phyloP scores from a whole-genome alignment of 306 rosid genomes.

The Abrus pulchellus region DNA sequence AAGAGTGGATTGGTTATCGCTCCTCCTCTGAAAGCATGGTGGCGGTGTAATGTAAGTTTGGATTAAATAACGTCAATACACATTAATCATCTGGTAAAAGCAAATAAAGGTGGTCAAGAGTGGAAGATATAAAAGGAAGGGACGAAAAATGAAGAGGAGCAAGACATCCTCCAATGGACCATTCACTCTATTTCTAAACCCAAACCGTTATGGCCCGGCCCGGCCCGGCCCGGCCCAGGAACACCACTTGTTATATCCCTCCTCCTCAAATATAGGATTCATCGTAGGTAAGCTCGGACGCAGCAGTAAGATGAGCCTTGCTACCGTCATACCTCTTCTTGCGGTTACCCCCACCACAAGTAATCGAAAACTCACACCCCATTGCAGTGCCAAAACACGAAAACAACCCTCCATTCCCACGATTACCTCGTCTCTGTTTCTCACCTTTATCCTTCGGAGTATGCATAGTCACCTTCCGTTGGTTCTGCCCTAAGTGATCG shows the following conservation, averaged over 20 bases:
- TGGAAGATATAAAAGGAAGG: too few species aligned
- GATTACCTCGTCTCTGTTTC: neutral
- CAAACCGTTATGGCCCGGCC: too few species aligned
- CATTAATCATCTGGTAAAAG: too few species aligned
- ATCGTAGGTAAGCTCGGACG: slow-evolving; percentile 64
- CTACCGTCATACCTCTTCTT: slow-evolving; percentile 51
- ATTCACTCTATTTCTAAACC: too few species aligned
- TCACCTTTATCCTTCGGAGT: neutral
- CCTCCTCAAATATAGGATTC: slow-evolving; percentile 49
- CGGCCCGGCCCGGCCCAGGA: neutral
- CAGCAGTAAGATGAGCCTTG: slow-evolving; percentile 41
- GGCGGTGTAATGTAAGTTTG: too few species aligned
- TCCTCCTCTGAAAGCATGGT: too few species aligned
- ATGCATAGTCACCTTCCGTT: neutral
- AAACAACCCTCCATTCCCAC: slow-evolving; percentile 55
- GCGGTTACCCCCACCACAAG: slow-evolving; percentile 69
- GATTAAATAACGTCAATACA: too few species aligned
- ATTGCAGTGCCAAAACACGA: slow-evolving; percentile 77
- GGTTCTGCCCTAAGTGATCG: slow-evolving; percentile 38
- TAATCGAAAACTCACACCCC: slow-evolving; percentile 75
- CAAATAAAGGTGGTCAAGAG: too few species aligned
- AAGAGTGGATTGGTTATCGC: too few species aligned
- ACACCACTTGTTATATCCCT: neutral
- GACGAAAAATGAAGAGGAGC: too few species aligned
- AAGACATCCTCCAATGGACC: too few species aligned